Conservation (phyloP, 164 flowering plant species). For the Houttuynia cordata region DNA sequence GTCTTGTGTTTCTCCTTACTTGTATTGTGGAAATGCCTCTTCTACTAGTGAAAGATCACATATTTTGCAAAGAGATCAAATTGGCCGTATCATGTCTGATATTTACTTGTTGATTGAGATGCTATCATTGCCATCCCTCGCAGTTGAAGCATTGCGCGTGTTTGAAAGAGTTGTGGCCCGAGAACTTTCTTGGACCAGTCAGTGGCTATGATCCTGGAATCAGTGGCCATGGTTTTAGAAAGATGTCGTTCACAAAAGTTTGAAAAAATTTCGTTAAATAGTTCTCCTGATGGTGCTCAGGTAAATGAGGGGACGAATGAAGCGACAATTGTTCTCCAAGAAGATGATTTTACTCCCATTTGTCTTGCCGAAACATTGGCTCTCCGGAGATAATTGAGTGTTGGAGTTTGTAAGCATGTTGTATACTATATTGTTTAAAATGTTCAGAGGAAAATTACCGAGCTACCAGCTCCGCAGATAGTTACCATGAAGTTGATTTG, state of each 20-base stretch:
- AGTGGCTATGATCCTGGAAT: too few relatives aligned
- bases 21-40: constrained; percentile 41
- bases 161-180: constrained; percentile 88
- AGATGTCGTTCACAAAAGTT: constrained; percentile 54
- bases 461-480: constrained; percentile 48
- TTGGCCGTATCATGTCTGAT: constrained; percentile 58
- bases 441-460: constrained; percentile 70
- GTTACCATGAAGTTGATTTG: constrained; percentile 52
- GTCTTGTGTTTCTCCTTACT: constrained; percentile 28
- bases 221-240: constrained; percentile 88
- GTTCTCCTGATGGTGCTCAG: constrained; percentile 32
- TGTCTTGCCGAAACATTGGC: constrained; percentile 83
- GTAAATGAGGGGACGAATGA: constrained; percentile 37
- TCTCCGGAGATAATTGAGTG: constrained; percentile 58
- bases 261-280: constrained; percentile 25
- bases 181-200: constrained; percentile 60
- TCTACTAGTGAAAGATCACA: constrained; percentile 34
- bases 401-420: constrained; percentile 71
- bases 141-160: constrained; percentile 74
- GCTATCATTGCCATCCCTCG: constrained; percentile 77
- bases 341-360: constrained; percentile 65
- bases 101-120: constrained; percentile 69
- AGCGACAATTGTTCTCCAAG: constrained; percentile 36
- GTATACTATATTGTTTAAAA: constrained; percentile 61
- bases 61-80: constrained; percentile 34